Percentiles rank a stretch among this genome's conserved stretches.
Evolutionary conservation across 768 basidiomycete species (phyloP).

Genomic region (Candolleomyces aberdarensis): DNA sequence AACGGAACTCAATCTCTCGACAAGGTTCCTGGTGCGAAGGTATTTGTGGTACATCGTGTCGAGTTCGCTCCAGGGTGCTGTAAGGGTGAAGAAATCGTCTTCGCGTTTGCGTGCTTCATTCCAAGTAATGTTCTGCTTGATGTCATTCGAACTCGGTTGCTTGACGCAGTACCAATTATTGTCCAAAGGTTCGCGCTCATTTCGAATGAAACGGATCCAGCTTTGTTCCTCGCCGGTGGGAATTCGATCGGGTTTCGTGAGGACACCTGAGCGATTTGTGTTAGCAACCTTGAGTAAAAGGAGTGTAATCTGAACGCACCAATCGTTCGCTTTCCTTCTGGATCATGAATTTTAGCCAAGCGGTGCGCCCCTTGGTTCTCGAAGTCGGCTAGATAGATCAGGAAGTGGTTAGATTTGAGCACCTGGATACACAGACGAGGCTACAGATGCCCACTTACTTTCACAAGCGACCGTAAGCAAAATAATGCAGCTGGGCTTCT

Average conservation of each 20-base stretch:
- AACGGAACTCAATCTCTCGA: constrained; percentile 54
- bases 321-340: constrained; percentile 63
- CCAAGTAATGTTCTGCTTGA: constrained; percentile 58
- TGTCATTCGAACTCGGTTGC: constrained; percentile 48
- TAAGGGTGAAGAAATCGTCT: constrained; percentile 51
- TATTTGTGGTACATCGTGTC: constrained; percentile 48
- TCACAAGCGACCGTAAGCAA: constrained; percentile 62
- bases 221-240: constrained; percentile 47
- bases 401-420: not conserved
- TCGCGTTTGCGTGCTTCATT: constrained; percentile 59
- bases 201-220: constrained; percentile 58
- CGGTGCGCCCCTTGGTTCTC: constrained; percentile 75
- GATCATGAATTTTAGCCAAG: constrained; percentile 60
- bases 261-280: constrained; percentile 44
- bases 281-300: not conserved
- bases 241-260: constrained; percentile 77
- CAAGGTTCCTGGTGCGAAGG: constrained; percentile 55
- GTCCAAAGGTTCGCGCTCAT: constrained; percentile 46
- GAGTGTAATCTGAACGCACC: constrained; percentile 36
- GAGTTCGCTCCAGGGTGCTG: constrained; percentile 52
- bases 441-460: constrained; percentile 37
- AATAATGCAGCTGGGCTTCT: constrained; percentile 60
- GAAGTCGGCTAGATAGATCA: constrained; percentile 55
- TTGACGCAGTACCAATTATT: constrained; percentile 63
- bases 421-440: not conserved